Evolutionary conservation across 176 grass and related monocot species (phyloP).

Genomic region (Rhynchospora breviuscula): DNA sequence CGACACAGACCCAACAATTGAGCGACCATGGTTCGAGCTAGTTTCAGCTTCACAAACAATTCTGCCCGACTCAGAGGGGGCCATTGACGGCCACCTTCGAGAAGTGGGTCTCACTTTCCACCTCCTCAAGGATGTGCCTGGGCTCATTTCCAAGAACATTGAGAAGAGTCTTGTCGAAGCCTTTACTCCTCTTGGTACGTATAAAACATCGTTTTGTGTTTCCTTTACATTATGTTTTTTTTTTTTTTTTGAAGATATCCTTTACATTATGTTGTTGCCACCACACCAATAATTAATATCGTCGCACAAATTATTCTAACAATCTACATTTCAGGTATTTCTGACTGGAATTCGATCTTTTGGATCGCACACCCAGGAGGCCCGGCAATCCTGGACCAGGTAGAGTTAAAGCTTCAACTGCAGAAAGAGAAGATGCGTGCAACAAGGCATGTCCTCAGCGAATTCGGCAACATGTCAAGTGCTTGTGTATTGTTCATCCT

Average conservation of each 20-base stretch:
- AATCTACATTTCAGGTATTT: background rate
- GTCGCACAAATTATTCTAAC: background rate
- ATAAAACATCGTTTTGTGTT: background rate
- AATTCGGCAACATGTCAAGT: constrained; percentile 26
- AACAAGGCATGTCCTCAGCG: constrained; percentile 4
- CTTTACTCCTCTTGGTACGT: constrained; percentile 22
- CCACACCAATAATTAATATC: background rate
- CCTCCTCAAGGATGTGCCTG: constrained; percentile 24
- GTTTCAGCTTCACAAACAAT: constrained; percentile 22
- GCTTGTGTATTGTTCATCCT: constrained; percentile 23
- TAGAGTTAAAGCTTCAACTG: constrained; percentile 12
- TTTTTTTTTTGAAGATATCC: no score
- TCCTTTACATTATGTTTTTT: no score
- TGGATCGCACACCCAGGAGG: constrained; percentile 22
- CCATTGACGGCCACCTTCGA: constrained; percentile 20
- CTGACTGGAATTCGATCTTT: constrained; percentile 21
- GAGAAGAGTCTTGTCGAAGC: constrained; percentile 21
- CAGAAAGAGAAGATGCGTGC: constrained; percentile 21
- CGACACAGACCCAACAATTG: background rate
- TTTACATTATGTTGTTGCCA: background rate
- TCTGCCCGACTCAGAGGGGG: constrained; percentile 16
- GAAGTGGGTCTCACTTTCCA: constrained; percentile 25
- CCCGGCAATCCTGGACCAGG: constrained; percentile 18
- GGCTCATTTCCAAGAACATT: constrained; percentile 22
- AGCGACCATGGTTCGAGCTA: constrained; percentile 4